Conservation (phyloP, 495 filamentous ascomycete genomes). For the Parathielavia hyrcaniae region DNA sequence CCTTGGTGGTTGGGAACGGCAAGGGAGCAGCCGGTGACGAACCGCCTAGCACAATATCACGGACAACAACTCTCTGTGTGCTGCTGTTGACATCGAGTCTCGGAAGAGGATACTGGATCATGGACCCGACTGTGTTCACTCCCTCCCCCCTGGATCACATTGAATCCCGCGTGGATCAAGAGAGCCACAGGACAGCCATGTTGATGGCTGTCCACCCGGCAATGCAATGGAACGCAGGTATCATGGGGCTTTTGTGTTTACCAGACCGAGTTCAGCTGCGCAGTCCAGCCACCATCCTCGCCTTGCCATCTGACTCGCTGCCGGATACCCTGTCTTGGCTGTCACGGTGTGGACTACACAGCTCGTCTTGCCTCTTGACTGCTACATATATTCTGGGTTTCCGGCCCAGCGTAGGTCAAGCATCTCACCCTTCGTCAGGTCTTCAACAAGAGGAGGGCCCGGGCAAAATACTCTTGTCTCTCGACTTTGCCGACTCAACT, state of each 20-base stretch:
- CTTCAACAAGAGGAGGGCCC: too few relatives aligned
- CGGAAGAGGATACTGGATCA: neutral
- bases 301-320: conserved; percentile 5
- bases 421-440: neutral
- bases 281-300: conserved; percentile 12
- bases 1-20: neutral
- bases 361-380: conserved; percentile 1
- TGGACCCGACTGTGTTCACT: neutral
- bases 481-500: too few relatives aligned
- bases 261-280: conserved; percentile 17
- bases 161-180: neutral
- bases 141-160: conserved; percentile 6
- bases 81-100: conserved; percentile 6
- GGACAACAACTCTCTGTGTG: neutral
- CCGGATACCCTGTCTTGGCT: neutral
- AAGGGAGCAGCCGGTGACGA: neutral
- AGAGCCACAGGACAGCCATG: conserved; percentile 1
- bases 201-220: conserved; percentile 13
- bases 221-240: conserved; percentile 6
- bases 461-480: too few relatives aligned
- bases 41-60: neutral
- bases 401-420: conserved; percentile 1
- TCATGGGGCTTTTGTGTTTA: conserved; percentile 6
- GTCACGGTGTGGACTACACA: conserved; percentile 1
- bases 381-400: conserved; percentile 2